These are phyloP conservation scores for Pyrenophora teres DNA, from an alignment of 2,329 filamentous ascomycete species.

Conservation along the genomic window DNA sequence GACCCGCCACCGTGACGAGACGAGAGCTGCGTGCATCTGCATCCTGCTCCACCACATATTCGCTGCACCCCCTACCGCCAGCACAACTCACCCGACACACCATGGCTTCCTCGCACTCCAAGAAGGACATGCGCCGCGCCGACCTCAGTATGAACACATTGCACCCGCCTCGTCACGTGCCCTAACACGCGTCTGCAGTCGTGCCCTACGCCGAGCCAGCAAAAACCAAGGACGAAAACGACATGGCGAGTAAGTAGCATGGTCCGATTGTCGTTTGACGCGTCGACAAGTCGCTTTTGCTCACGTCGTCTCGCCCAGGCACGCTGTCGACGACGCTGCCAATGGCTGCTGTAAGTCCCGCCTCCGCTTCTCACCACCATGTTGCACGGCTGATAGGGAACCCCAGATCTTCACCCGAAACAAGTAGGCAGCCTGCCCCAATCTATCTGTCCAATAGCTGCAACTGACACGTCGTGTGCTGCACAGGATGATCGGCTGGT, in stretches of 20 bases:
- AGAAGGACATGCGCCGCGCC: slow-evolving; percentile 75
- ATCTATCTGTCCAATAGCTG: slow-evolving; percentile 11
- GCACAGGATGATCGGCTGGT: slow-evolving; percentile 67
- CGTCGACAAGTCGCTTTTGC: neutral
- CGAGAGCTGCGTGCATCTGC: slow-evolving; percentile 4
- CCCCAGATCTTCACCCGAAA: slow-evolving; percentile 84
- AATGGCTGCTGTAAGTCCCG: slow-evolving; percentile 76
- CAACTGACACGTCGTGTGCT: slow-evolving; percentile 25
- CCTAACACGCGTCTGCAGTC: slow-evolving; percentile 58
- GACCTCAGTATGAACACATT: slow-evolving; percentile 65
- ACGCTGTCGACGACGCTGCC: slow-evolving; percentile 79
- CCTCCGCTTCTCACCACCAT: slow-evolving; percentile 9
- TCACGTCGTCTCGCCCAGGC: slow-evolving; percentile 45
- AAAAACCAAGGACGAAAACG: slow-evolving; percentile 65
- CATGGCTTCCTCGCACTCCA: slow-evolving; percentile 67
- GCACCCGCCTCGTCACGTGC: slow-evolving; percentile 33
- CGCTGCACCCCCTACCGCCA: neutral
- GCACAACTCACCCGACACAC: slow-evolving; percentile 23
- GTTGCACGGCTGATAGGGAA: slow-evolving; percentile 36
- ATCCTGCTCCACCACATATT: neutral
- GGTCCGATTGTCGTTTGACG: neutral
- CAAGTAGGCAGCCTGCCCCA: slow-evolving; percentile 59
- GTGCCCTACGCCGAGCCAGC: slow-evolving; percentile 84
- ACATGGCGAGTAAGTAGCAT: slow-evolving; percentile 68
- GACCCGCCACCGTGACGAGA: neutral